Evolutionary conservation across 2,329 filamentous ascomycete genomes (phyloP), one percentile per base, ranked within the genome.

Genomic region (Chaetomiaceae sp.): DNA sequence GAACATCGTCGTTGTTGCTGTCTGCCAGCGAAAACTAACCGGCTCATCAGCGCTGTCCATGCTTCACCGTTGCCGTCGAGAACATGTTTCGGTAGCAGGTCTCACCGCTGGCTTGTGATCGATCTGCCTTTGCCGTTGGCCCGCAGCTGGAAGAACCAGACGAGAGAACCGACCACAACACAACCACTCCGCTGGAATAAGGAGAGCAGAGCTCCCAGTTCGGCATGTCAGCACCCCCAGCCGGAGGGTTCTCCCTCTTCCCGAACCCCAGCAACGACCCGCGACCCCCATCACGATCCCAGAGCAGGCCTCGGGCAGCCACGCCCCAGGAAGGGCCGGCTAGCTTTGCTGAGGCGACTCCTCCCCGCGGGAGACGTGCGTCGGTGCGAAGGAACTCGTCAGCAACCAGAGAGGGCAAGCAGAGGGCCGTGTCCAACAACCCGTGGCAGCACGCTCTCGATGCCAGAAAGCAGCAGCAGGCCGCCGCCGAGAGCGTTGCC

Each of bases 161-260:
- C 11, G 20, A 44, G 33, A 33, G 5, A 45, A 47, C 25, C 37
- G 39, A 27, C 29, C 34, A 52, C 20, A 39, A 27, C 33, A 48
- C 29, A 46, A 23, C 34, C 25, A 55, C 29, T 9, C 27, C 19
- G 46, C 22, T 43, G 11, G 19, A 14, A 47, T 20, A 19, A 20
- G 29, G 37, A 42, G 47, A 55, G 46, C 46, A 53, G 51, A 61
- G 37, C 51, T 47, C 29, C 12, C 19, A 8, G 25, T 20, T 15
- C 40, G 17, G 23, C 54, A 76, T 76, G 74, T 70, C 73, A 29
- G 63, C 71, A 46, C 63, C 63, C 40, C 52, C 61, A 52, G 65
- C 72, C 20, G 76, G 74, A 65, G 75, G 76, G 55, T 81, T 82
- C 66, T 82, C 80, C 55, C 74, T 83, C 56, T 82, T 83, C 62